A percentile compares a stretch with the other conserved stretches of the same genome.
Conservation (phyloP, 305 asterid species). For the Fraxinus sp. region DNA sequence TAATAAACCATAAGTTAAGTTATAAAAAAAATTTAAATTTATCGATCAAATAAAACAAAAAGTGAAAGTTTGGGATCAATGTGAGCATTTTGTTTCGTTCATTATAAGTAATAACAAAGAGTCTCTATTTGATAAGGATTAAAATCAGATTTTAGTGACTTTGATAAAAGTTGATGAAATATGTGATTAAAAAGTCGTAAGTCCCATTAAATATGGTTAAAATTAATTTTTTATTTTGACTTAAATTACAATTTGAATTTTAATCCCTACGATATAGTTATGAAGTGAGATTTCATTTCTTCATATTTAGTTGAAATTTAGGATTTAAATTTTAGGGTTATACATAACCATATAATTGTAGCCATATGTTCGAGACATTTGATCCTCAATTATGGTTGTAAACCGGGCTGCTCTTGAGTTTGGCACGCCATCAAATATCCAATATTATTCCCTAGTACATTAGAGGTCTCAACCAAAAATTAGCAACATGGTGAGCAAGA, state of each 20-base stretch:
- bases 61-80: not conserved
- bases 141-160: not conserved
- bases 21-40: not conserved
- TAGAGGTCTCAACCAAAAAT: not conserved
- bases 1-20: not conserved
- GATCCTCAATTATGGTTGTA: not conserved
- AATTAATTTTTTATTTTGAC: not conserved
- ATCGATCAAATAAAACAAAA: not conserved
- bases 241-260: too few relatives aligned
- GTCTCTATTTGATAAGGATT: not conserved
- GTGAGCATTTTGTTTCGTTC: not conserved
- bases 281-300: not conserved
- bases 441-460: not conserved
- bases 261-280: not conserved
- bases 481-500: conserved; percentile 1
- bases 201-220: too few relatives aligned
- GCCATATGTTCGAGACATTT: not conserved
- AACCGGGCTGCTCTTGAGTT: not conserved
- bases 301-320: too few relatives aligned
- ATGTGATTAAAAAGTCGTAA: not conserved
- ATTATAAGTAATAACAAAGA: not conserved
- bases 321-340: not conserved
- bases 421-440: not conserved
- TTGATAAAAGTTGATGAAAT: not conserved
- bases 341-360: not conserved